These are phyloP conservation scores for Polyporus arcularius DNA, from an alignment of 768 basidiomycete species.

Conservation along the genomic window DNA sequence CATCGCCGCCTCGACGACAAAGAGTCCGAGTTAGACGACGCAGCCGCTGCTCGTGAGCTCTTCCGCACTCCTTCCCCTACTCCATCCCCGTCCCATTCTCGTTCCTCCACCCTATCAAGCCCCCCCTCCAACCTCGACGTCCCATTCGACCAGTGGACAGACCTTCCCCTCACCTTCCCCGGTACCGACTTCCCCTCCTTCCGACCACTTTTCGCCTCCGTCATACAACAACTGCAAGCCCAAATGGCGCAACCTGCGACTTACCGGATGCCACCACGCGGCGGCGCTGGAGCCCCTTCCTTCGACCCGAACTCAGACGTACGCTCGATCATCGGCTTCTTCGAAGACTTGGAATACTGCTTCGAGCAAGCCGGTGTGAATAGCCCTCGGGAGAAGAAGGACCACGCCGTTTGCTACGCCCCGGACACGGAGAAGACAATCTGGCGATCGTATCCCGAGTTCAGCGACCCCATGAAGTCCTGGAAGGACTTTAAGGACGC, in stretches of 20 bases:
- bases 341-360: constrained; percentile 11
- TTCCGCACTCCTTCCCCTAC: neutral
- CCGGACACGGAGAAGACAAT: neutral
- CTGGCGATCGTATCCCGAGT: neutral
- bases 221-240: neutral
- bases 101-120: neutral
- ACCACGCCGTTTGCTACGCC: constrained; percentile 7
- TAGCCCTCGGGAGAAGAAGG: neutral
- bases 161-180: neutral
- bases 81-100: neutral
- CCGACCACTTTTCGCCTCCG: neutral
- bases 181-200: neutral
- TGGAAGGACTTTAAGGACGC: constrained; percentile 27
- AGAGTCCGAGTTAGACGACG: no score
- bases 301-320: constrained; percentile 3
- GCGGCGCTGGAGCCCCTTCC: constrained; percentile 4
- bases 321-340: constrained; percentile 12
- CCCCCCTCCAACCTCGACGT: neutral
- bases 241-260: neutral
- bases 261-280: constrained; percentile 8
- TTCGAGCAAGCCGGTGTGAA: neutral
- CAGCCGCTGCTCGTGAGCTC: no score
- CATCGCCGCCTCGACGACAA: neutral
- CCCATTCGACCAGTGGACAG: neutral
- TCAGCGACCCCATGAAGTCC: neutral